Conservation (phyloP, 1,284 basidiomycete species). For the Phellinidium pouzarii region DNA sequence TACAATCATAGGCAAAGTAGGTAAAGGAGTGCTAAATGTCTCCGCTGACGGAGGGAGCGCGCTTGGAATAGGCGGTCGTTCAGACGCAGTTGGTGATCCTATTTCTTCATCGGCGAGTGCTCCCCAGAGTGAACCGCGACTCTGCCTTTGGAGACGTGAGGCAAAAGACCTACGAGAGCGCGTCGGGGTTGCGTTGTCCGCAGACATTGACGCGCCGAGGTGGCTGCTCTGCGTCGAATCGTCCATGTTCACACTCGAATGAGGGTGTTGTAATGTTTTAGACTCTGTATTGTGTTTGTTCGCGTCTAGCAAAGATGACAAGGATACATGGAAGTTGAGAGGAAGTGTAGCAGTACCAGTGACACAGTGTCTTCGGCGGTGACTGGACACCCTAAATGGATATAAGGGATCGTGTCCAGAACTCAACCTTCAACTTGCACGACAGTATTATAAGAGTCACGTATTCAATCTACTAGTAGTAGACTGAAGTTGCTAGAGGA, state of each 20-base stretch:
- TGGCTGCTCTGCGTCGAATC: constrained; percentile 5
- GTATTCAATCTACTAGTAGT: neutral
- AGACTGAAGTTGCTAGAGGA: too few relatives aligned
- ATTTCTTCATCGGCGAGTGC: constrained; percentile 22
- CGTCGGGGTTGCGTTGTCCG: constrained; percentile 3
- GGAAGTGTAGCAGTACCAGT: neutral
- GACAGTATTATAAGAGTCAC: too few relatives aligned
- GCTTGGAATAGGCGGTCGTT: constrained; percentile 66
- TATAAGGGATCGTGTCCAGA: too few relatives aligned
- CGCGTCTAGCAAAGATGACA: neutral
- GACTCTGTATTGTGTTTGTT: too few relatives aligned
- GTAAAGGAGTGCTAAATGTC: constrained; percentile 71
- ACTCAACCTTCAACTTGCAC: too few relatives aligned
- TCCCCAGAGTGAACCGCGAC: constrained; percentile 13
- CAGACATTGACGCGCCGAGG: constrained; percentile 1
- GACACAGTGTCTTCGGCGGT: too few relatives aligned
- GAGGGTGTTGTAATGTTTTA: neutral
- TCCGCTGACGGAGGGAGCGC: constrained; percentile 61
- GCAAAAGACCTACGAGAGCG: constrained; percentile 8
- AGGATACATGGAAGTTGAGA: neutral
- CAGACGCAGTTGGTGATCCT: constrained; percentile 28
- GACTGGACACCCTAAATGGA: neutral
- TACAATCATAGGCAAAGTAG: constrained; percentile 84
- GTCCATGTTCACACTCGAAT: neutral
- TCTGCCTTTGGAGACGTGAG: constrained; percentile 4